Conservation (phyloP, 352 stramenopile genomes). For the Globisporangium heterothallicum region DNA sequence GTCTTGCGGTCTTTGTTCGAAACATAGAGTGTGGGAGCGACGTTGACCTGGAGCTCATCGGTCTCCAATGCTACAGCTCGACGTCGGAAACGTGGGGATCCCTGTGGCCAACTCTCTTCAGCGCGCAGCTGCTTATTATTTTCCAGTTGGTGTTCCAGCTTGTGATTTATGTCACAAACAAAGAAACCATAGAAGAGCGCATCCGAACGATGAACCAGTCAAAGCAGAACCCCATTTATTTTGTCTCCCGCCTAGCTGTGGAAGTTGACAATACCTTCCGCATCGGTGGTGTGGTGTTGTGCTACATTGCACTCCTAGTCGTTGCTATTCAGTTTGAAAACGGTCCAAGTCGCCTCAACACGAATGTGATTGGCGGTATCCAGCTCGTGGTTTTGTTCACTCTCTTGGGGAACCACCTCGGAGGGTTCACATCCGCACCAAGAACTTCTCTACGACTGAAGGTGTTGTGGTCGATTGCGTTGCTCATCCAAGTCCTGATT, state of each 20-base stretch:
- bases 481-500: constrained; percentile 64
- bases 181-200: constrained; percentile 58
- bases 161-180: constrained; percentile 78
- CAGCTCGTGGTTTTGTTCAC: constrained; percentile 62
- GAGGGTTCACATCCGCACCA: constrained; percentile 51
- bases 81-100: constrained; percentile 54
- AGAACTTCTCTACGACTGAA: constrained; percentile 68
- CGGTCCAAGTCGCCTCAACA: constrained; percentile 42
- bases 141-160: constrained; percentile 82
- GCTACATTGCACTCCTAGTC: constrained; percentile 68
- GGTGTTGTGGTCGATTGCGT: constrained; percentile 68
- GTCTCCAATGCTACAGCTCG: constrained; percentile 65
- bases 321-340: constrained; percentile 64
- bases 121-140: constrained; percentile 78
- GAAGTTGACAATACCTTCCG: constrained; percentile 80
- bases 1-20: constrained; percentile 69
- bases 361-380: constrained; percentile 54
- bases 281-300: constrained; percentile 51
- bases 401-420: constrained; percentile 68
- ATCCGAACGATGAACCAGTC: constrained; percentile 54
- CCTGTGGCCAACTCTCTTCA: constrained; percentile 79
- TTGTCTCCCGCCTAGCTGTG: constrained; percentile 59
- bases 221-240: constrained; percentile 70
- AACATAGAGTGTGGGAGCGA: constrained; percentile 66
- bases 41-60: constrained; percentile 47